Base-by-base conservation (phyloP, 2,329 filamentous ascomycete genomes). In the Ilyonectria destructans region DNA sequence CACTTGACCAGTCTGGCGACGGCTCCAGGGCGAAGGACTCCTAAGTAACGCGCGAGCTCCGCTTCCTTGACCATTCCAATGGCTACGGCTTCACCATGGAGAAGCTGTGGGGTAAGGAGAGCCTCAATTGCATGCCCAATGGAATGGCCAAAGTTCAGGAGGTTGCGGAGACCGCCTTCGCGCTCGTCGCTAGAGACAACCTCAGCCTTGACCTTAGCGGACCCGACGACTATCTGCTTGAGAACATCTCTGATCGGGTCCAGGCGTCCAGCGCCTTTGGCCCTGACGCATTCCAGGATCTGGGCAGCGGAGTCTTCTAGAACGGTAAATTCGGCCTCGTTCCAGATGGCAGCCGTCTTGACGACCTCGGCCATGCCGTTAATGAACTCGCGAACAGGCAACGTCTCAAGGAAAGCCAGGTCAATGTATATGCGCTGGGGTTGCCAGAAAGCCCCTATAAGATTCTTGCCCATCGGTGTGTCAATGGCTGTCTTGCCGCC, bases 41-140 rank as follows among this genome's bases (percentile, higher is more conserved):
- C 96, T 1, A 99, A 87, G 80, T 95, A 93, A 64, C 96, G 92
- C 26, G 96, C 94, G 62, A 99, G 85, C 80, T 98, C 96, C 12
- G 96, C 96, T 82, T 99, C 96, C 80, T 97, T 97, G 67, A 98
- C 93, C 96, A 99, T 99, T 29, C 96, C 96, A 74, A 99, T 97
- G 23, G 96, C 94, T 12, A 99, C 96, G 70, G 93, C 95, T 80
- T 99, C 96, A 68, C 96, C 96, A 77, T 99, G 96, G 7, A 99
- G 89, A 43, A 99, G 91, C 81, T 99, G 96, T 0, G 96, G 96
- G 0, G 97, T 97, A 48, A 98, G 87, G 52, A 99, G 95, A 31
- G 96, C 96, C 83, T 99, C 96, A 75, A 96, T 95, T 19, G 96
- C 96, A 82, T 99, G 96, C 15, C 96, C 96, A 73, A 99, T 98